These are phyloP conservation scores for Exsudoporus floridanus DNA, from an alignment of 1,284 basidiomycete genomes.

Conservation along the genomic window DNA sequence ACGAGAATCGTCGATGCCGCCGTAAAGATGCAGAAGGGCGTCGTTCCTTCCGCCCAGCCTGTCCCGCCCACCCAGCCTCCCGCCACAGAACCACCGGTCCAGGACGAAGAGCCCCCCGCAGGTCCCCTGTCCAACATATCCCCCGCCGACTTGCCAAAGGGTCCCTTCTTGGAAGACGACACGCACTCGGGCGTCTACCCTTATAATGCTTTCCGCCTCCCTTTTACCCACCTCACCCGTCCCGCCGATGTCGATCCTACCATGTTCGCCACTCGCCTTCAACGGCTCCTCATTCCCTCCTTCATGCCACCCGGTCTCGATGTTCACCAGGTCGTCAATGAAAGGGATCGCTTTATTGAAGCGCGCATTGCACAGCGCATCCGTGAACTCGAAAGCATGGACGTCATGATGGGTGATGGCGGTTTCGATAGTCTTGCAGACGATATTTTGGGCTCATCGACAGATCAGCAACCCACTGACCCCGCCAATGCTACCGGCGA, in stretches of 20 bases:
- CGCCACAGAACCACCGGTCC: constrained; percentile 27
- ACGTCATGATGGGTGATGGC: constrained; percentile 81
- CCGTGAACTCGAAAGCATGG: constrained; percentile 82
- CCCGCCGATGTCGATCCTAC: constrained; percentile 58
- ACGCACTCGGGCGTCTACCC: constrained; percentile 84
- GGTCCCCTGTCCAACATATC: constrained; percentile 35
- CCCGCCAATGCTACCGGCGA: not conserved
- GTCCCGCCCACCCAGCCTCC: constrained; percentile 16
- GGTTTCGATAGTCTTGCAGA: constrained; percentile 60
- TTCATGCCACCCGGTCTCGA: constrained; percentile 94
- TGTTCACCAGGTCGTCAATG: constrained; percentile 85
- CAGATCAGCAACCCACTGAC: constrained; percentile 45
- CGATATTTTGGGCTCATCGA: constrained; percentile 39
- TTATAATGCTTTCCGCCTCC: constrained; percentile 92
- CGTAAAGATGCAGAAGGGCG: constrained; percentile 73
- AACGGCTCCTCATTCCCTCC: constrained; percentile 83
- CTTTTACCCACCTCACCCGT: constrained; percentile 74
- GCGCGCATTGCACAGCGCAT: constrained; percentile 89
- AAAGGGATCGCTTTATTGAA: constrained; percentile 90
- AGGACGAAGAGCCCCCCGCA: constrained; percentile 45
- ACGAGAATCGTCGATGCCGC: constrained; percentile 73
- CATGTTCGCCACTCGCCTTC: constrained; percentile 69
- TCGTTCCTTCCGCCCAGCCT: constrained; percentile 13
- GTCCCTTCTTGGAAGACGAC: constrained; percentile 78
- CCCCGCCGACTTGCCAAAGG: constrained; percentile 58